Evolutionary conservation across 805 yeast species (phyloP), one percentile per base, ranked within the genome.

Genomic region (Saccharomycopsis fermentans): DNA sequence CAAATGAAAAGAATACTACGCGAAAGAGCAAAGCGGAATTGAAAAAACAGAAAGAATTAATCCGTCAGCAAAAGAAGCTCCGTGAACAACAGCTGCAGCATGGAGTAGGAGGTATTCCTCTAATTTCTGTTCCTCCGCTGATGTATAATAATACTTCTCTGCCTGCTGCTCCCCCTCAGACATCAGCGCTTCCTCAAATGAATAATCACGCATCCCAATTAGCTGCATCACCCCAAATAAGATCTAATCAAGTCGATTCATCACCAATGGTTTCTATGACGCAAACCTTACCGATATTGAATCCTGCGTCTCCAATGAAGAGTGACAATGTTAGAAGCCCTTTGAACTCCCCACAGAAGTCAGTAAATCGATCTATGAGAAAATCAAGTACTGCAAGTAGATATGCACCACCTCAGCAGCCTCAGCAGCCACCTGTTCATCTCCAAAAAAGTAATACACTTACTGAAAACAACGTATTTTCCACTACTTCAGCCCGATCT

Each of bases 11-110:
- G 11, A 24, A 26, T 21, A 43, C 50, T 3, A 29, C 17, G 1
- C 40, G 51, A 17, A 55, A 54, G 48, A 50, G 56, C 8, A 54
- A 47, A 39, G 58, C 62, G 3, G 58, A 57, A 52, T 52, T 59
- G 52, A 54, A 52, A n/a, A 57, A 37, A 19, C 59, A 59, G 24
- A 52, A 53, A 34, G 53, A 53, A 37, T 47, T 21, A 24, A 5
- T 24, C n/a, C 39, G 39, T 21, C 57, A 52, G 12, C 47, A 56
- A 32, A 51, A 51, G 32, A 57, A 36, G 19, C 54, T 27, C 16
- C 56, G 47, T 26, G 56, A 48, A 47, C 40, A 55, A 14, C 51
- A 55, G 27, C 26, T 16, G 40, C 58, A 55, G 35, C 4, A 36
- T 16, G 53, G 37, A 27, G 14, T 29, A 29, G 53, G 21, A 27